Percentiles rank a stretch among this genome's conserved stretches.
These are phyloP conservation scores for Trametes elegans DNA, from an alignment of 768 basidiomycete genomes.

Conservation along the genomic window DNA sequence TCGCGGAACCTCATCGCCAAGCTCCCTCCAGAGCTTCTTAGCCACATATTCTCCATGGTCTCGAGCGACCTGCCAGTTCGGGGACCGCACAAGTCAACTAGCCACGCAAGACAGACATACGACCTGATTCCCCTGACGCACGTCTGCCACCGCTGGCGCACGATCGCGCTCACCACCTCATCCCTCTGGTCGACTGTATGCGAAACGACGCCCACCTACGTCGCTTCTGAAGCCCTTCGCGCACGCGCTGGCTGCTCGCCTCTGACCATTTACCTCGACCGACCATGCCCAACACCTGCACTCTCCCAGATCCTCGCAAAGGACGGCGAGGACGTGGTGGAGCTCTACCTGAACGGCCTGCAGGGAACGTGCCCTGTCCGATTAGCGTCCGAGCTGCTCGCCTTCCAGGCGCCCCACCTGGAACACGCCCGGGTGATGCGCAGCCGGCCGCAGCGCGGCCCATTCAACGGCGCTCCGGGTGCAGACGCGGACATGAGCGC, in stretches of 20 bases:
- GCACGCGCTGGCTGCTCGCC: conserved; percentile 2
- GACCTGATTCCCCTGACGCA: conserved; percentile 18
- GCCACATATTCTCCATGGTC: conserved; percentile 9
- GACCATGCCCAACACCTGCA: background rate
- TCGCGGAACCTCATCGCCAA: background rate
- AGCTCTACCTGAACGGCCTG: conserved; percentile 4
- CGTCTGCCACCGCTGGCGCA: conserved; percentile 19
- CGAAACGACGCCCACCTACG: background rate
- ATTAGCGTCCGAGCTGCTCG: conserved; percentile 4
- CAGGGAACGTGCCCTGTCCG: background rate
- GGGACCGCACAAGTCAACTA: background rate
- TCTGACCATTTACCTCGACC: conserved; percentile 2
- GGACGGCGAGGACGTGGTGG: background rate
- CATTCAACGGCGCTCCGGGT: too few relatives aligned
- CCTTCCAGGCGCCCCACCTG: conserved; percentile 1
- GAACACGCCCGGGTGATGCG: conserved; percentile 1
- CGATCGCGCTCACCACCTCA: conserved; percentile 11
- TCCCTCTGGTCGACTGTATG: conserved; percentile 18
- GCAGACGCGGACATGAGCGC: background rate
- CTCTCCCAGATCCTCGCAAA: background rate
- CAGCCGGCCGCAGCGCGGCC: background rate
- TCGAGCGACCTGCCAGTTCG: background rate
- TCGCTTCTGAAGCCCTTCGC: background rate
- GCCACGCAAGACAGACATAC: background rate
- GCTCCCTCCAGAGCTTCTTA: conserved; percentile 18